A percentile compares a stretch with the other conserved stretches of the same genome.
Evolutionary conservation across 2,329 filamentous ascomycete genomes (phyloP).

Genomic region (Dactylellina haptotyla): DNA sequence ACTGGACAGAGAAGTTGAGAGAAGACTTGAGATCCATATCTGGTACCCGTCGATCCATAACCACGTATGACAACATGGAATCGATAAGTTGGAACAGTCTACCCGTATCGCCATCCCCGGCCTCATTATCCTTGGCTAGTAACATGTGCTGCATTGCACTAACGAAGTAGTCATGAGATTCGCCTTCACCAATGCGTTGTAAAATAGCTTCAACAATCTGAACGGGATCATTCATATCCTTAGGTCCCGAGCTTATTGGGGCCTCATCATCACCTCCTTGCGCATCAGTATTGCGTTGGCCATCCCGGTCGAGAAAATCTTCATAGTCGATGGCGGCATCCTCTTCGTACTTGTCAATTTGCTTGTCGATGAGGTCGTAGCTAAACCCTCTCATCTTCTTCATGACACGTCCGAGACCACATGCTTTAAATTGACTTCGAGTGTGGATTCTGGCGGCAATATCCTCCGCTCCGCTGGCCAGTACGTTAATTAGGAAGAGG

Average conservation of each 20-base stretch:
- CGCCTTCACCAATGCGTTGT: conserved; percentile 80
- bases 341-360: conserved; percentile 89
- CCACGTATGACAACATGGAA: conserved; percentile 98
- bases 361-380: conserved; percentile 98
- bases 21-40: conserved; percentile 99
- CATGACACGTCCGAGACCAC: conserved; percentile 91
- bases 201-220: conserved; percentile 96
- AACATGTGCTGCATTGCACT: conserved; percentile 95
- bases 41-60: conserved; percentile 93
- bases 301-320: conserved; percentile 91
- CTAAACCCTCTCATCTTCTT: conserved; percentile 98
- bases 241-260: conserved; percentile 71
- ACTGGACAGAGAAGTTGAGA: conserved; percentile 96
- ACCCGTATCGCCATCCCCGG: conserved; percentile 88
- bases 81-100: conserved; percentile 98
- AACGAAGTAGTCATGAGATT: conserved; percentile 93
- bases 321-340: conserved; percentile 99
- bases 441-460: conserved; percentile 92
- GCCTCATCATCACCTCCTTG: conserved; percentile 75
- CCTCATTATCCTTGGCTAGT: conserved; percentile 88
- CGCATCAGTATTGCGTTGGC: conserved; percentile 15
- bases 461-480: conserved; percentile 89
- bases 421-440: conserved; percentile 92
- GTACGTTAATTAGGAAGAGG: conserved; percentile 91
- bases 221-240: conserved; percentile 88